A percentile compares a stretch with the other conserved stretches of the same genome.
phyloP scores from a whole-genome alignment of 495 filamentous ascomycete species.

The Aspergillus homomorphus region DNA sequence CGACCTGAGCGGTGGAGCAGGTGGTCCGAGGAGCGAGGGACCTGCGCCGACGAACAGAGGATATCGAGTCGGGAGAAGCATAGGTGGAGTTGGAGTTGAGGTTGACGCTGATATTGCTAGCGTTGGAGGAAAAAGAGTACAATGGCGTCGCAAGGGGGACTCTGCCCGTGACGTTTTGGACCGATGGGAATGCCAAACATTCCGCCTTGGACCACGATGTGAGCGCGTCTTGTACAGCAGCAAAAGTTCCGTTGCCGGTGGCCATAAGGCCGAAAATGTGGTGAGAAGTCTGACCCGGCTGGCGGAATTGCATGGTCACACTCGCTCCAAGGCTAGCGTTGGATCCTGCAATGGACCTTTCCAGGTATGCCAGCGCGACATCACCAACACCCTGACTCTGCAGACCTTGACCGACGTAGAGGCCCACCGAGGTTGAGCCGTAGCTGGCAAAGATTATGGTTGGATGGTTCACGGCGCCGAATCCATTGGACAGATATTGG shows the following conservation, averaged over 20 bases:
- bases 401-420: constrained; percentile 29
- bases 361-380: constrained; percentile 19
- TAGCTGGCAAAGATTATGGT: constrained; percentile 19
- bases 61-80: neutral
- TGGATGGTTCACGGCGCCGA: constrained; percentile 13
- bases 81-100: constrained; percentile 6
- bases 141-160: constrained; percentile 19
- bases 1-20: constrained; percentile 22
- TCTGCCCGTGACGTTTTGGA: constrained; percentile 16
- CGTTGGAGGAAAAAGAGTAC: constrained; percentile 6
- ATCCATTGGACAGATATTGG: constrained; percentile 21
- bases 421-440: constrained; percentile 21
- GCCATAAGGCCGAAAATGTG: constrained; percentile 36
- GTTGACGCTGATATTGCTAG: no score
- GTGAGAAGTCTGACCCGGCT: constrained; percentile 16
- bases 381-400: constrained; percentile 22
- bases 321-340: constrained; percentile 9
- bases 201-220: constrained; percentile 31
- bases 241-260: constrained; percentile 30
- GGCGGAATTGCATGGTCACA: constrained; percentile 39
- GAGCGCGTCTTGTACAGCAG: constrained; percentile 30
- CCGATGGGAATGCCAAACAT: constrained; percentile 26
- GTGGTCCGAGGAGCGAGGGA: constrained; percentile 1
- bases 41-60: neutral
- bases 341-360: constrained; percentile 18